Conservation (phyloP, 768 basidiomycete genomes). For the Mycena capillaripes region DNA sequence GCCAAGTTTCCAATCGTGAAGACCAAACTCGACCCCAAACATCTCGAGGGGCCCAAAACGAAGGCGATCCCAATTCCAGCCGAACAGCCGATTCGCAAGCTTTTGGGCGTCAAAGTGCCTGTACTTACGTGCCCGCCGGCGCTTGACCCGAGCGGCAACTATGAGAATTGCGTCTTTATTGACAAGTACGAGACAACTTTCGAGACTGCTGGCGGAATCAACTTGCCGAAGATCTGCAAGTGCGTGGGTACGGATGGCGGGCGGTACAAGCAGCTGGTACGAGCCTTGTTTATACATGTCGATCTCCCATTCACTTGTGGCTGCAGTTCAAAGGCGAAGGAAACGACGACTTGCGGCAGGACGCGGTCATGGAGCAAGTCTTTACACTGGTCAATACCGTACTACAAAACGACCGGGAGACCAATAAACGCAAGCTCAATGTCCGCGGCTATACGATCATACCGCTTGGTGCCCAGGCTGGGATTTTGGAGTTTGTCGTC, state of each 20-base stretch:
- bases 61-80: slow-evolving; percentile 59
- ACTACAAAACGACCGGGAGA: slow-evolving; percentile 80
- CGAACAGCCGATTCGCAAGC: slow-evolving; percentile 57
- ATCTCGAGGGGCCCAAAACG: slow-evolving; percentile 36
- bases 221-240: slow-evolving; percentile 82
- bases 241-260: slow-evolving; percentile 79
- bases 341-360: slow-evolving; percentile 93
- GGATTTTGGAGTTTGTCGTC: slow-evolving; percentile 91
- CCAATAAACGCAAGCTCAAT: slow-evolving; percentile 76
- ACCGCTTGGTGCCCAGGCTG: slow-evolving; percentile 84
- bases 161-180: slow-evolving; percentile 81
- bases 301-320: background rate
- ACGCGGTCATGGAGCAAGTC: slow-evolving; percentile 99
- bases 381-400: slow-evolving; percentile 91
- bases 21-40: slow-evolving; percentile 35
- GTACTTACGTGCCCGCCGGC: slow-evolving; percentile 82
- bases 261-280: slow-evolving; percentile 84
- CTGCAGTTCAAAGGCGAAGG: slow-evolving; percentile 92
- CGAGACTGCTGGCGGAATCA: slow-evolving; percentile 80
- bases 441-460: slow-evolving; percentile 92
- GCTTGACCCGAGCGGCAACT: slow-evolving; percentile 78
- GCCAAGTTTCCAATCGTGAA: slow-evolving; percentile 71
- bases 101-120: slow-evolving; percentile 78
- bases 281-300: slow-evolving; percentile 40
- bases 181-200: slow-evolving; percentile 71